These are phyloP conservation scores for Artemisia princeps DNA, from an alignment of 140 eudicot species.

Conservation along the genomic window DNA sequence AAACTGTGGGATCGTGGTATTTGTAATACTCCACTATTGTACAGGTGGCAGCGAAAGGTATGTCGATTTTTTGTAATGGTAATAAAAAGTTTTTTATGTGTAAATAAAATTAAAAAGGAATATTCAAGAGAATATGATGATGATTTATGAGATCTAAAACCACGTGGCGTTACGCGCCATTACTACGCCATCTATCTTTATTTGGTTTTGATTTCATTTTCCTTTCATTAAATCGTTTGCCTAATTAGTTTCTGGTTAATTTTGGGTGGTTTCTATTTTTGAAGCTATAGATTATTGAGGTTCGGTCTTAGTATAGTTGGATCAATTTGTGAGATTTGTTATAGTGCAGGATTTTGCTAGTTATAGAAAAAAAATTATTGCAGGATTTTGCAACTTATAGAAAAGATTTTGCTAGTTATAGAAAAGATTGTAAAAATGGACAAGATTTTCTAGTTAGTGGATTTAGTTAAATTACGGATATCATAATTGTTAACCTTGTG, in stretches of 20 bases:
- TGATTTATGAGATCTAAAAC: not conserved
- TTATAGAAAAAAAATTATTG: no score
- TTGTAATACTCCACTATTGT: not conserved
- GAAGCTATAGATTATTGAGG: no score
- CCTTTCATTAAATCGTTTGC: not conserved
- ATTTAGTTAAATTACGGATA: no score
- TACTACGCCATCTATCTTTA: conserved; percentile 20
- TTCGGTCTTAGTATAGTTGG: not conserved
- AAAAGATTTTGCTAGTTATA: no score
- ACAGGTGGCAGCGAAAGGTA: conserved; percentile 30
- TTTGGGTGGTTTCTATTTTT: no score
- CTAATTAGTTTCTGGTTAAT: no score
- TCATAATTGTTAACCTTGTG: no score
- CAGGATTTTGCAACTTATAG: no score
- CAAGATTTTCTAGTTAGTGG: no score
- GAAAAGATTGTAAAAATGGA: no score
- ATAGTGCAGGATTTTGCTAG: no score
- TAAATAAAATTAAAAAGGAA: conserved; percentile 21
- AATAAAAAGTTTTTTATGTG: not conserved
- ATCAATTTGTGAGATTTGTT: no score
- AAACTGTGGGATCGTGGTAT: conserved; percentile 22
- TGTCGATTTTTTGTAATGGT: conserved; percentile 13
- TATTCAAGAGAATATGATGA: conserved; percentile 47
- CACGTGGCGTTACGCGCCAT: conserved; percentile 29
- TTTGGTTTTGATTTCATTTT: not conserved